Percentiles rank a stretch among this genome's conserved stretches.
Evolutionary conservation across 495 filamentous ascomycete species (phyloP).

Genomic region (Penicillium subrubescens): DNA sequence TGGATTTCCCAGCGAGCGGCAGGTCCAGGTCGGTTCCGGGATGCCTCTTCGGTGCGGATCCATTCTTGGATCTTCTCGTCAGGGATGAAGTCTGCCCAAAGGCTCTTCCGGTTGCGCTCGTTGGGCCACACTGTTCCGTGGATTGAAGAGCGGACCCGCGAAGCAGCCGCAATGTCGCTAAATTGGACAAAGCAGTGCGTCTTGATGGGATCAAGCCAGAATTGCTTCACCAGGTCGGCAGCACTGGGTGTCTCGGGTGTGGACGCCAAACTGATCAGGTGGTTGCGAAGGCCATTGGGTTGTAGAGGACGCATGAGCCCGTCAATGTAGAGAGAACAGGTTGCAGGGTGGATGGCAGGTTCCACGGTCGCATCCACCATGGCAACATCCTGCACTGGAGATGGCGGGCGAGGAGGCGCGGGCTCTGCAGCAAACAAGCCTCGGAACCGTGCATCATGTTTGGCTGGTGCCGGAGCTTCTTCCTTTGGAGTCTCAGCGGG

Average conservation of each 20-base stretch:
- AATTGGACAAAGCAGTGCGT: constrained; percentile 87
- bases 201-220: constrained; percentile 81
- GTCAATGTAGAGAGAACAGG: constrained; percentile 84
- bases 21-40: constrained; percentile 47
- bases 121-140: constrained; percentile 84
- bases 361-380: constrained; percentile 53
- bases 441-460: constrained; percentile 56
- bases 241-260: constrained; percentile 53
- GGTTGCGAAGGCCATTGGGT: constrained; percentile 58
- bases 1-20: constrained; percentile 68
- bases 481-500: constrained; percentile 17
- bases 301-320: constrained; percentile 88
- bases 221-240: constrained; percentile 58
- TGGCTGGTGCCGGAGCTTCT: constrained; percentile 18
- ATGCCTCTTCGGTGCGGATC: constrained; percentile 67
- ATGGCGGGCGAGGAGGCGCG: constrained; percentile 23
- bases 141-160: constrained; percentile 73
- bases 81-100: constrained; percentile 92
- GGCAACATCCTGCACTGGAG: constrained; percentile 26
- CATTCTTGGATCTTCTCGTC: constrained; percentile 71
- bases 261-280: constrained; percentile 69
- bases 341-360: constrained; percentile 81
- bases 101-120: constrained; percentile 77
- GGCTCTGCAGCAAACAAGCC: constrained; percentile 48
- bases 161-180: constrained; percentile 65